Conservation (phyloP, 2,329 filamentous ascomycete species). For the Akanthomyces muscarius region DNA sequence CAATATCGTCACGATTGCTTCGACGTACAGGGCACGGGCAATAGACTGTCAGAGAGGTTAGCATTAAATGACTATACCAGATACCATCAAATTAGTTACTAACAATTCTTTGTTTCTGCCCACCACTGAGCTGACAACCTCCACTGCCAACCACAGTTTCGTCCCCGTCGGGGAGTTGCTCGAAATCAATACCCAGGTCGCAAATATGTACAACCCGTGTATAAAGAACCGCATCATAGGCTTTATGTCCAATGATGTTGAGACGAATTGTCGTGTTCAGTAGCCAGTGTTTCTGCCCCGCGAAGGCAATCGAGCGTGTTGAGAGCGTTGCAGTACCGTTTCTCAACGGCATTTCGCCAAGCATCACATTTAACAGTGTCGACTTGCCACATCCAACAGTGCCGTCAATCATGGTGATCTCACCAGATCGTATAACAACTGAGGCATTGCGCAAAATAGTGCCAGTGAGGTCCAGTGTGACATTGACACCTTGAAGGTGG, state of each 20-base stretch:
- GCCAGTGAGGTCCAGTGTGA: neutral
- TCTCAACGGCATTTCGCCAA: neutral
- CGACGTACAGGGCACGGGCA: conserved; percentile 3
- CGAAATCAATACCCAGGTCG: neutral
- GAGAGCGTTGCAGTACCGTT: neutral
- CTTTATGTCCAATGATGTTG: conserved; percentile 33
- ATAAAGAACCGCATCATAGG: too few species aligned
- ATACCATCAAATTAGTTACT: neutral
- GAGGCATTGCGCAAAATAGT: neutral
- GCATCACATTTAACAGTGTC: conserved; percentile 5
- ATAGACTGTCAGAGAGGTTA: neutral
- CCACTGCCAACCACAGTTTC: too few species aligned
- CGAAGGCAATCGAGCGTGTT: conserved; percentile 14
- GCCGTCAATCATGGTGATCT: conserved; percentile 4
- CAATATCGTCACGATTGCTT: neutral
- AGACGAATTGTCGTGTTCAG: conserved; percentile 37
- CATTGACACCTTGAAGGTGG: neutral
- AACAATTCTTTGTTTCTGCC: too few species aligned
- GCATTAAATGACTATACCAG: too few species aligned
- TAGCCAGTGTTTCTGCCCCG: conserved; percentile 37
- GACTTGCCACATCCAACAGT: conserved; percentile 14
- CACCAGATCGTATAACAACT: neutral
- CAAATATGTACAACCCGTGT: neutral
- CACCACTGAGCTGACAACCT: too few species aligned
- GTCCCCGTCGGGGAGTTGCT: neutral